Evolutionary conservation across 352 stramenopile genomes (phyloP).

Genomic region (Phytopythium kandeliae): DNA sequence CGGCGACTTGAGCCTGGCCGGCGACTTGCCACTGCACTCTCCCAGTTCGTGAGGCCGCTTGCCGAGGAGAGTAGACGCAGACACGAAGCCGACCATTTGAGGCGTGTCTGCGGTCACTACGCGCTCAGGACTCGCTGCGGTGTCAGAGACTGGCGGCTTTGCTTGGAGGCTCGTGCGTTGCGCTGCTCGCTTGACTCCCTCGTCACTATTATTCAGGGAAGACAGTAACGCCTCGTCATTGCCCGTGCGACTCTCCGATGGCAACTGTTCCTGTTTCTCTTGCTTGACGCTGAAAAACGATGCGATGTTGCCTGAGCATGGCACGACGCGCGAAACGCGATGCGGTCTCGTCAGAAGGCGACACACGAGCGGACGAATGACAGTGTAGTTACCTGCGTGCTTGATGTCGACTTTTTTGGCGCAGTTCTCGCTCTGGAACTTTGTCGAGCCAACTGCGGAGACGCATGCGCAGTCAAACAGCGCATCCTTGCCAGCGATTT

Average conservation of each 20-base stretch:
- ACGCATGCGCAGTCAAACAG: too few relatives aligned
- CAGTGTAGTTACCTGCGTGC: slow-evolving; percentile 68
- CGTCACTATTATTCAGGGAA: slow-evolving; percentile 15
- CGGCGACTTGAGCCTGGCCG: slow-evolving; percentile 9
- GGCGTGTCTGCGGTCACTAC: not conserved
- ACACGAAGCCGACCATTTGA: slow-evolving; percentile 19
- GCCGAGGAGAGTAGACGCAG: slow-evolving; percentile 40
- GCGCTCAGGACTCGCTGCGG: not conserved
- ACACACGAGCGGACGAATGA: too few relatives aligned
- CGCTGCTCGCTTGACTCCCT: not conserved
- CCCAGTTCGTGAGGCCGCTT: slow-evolving; percentile 14
- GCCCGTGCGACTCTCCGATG: not conserved
- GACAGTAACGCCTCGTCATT: slow-evolving; percentile 8
- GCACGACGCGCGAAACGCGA: not conserved
- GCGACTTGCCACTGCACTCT: slow-evolving; percentile 7
- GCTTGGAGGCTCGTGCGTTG: too few relatives aligned
- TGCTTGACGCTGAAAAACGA: slow-evolving; percentile 53
- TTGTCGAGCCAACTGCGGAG: slow-evolving; percentile 55
- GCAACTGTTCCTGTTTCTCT: slow-evolving; percentile 18
- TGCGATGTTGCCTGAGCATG: slow-evolving; percentile 53
- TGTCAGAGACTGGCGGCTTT: not conserved
- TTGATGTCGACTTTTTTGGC: slow-evolving; percentile 74
- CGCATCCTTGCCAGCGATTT: too few relatives aligned
- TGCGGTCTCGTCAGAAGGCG: not conserved
- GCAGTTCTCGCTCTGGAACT: slow-evolving; percentile 74